phyloP scores from a whole-genome alignment of 805 yeast genomes.

The Maudiozyma bulderi region DNA sequence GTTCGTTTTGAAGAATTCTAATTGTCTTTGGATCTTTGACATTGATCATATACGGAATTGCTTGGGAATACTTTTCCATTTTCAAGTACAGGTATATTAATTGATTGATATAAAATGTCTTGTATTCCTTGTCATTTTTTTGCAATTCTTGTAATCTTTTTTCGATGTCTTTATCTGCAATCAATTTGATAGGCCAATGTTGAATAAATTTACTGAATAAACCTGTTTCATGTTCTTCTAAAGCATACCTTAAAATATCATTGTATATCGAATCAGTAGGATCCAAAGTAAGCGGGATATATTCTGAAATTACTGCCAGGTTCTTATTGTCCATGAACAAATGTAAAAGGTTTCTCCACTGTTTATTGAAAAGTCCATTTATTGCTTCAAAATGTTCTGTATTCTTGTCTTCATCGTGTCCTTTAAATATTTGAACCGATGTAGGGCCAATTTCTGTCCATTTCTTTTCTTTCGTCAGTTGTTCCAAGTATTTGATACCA shows the following conservation, averaged over 20 bases:
- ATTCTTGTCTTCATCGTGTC: background rate
- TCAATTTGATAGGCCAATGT: slow-evolving; percentile 51
- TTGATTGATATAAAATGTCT: slow-evolving; percentile 31
- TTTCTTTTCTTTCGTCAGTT: slow-evolving; percentile 32
- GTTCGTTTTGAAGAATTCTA: slow-evolving; percentile 50
- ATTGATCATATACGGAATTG: slow-evolving; percentile 53
- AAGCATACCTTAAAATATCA: slow-evolving; percentile 37
- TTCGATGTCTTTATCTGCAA: slow-evolving; percentile 38
- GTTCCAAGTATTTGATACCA: slow-evolving; percentile 46
- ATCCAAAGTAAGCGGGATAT: slow-evolving; percentile 44
- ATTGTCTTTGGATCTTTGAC: slow-evolving; percentile 47
- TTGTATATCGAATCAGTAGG: slow-evolving; percentile 37
- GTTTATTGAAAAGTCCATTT: slow-evolving; percentile 20
- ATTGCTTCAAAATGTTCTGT: background rate
- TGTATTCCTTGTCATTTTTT: slow-evolving; percentile 24
- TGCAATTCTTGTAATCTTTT: slow-evolving; percentile 38
- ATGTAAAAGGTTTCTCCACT: slow-evolving; percentile 61
- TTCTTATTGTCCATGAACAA: slow-evolving; percentile 43
- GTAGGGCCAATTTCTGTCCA: slow-evolving; percentile 44
- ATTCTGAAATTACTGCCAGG: slow-evolving; percentile 36
- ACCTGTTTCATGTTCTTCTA: slow-evolving; percentile 28
- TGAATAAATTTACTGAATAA: slow-evolving; percentile 36
- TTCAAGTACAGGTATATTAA: slow-evolving; percentile 47
- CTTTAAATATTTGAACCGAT: slow-evolving; percentile 20
- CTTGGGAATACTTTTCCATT: slow-evolving; percentile 48